phyloP scores from a whole-genome alignment of 352 stramenopile genomes.

The Pythium guiyangense region DNA sequence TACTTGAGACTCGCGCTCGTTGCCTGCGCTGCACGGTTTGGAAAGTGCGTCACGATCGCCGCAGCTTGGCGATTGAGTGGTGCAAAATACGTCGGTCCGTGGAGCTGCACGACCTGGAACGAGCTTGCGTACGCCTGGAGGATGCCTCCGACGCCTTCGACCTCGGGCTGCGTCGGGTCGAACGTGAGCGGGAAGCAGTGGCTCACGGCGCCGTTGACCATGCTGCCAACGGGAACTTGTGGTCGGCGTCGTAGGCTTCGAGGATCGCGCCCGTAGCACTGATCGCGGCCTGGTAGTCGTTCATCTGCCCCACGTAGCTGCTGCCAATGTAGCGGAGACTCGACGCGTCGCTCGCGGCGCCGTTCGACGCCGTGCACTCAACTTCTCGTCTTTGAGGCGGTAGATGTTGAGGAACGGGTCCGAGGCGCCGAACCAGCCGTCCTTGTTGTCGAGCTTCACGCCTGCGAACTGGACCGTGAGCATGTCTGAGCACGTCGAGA shows the following conservation, averaged over 20 bases:
- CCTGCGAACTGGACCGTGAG: slow-evolving; percentile 56
- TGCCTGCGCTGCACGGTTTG: slow-evolving; percentile 13
- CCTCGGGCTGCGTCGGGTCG: slow-evolving; percentile 43
- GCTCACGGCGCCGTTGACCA: slow-evolving; percentile 59
- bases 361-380: slow-evolving; percentile 78
- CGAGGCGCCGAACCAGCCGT: slow-evolving; percentile 69
- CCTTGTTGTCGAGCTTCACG: slow-evolving; percentile 73
- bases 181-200: slow-evolving; percentile 11
- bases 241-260: slow-evolving; percentile 73
- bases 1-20: slow-evolving; percentile 53
- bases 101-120: slow-evolving; percentile 61
- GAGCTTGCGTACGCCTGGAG: slow-evolving; percentile 55
- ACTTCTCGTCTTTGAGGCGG: slow-evolving; percentile 52
- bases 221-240: slow-evolving; percentile 67
- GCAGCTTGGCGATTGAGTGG: slow-evolving; percentile 65
- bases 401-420: slow-evolving; percentile 80
- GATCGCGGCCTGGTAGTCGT: slow-evolving; percentile 82
- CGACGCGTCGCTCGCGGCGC: slow-evolving; percentile 30
- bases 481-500: slow-evolving; percentile 57
- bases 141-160: slow-evolving; percentile 60
- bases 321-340: slow-evolving; percentile 63
- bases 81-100: slow-evolving; percentile 78
- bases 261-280: slow-evolving; percentile 59
- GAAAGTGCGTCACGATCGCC: slow-evolving; percentile 55
- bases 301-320: slow-evolving; percentile 49